Percentiles rank a stretch among this genome's conserved stretches.
phyloP scores from a whole-genome alignment of 495 filamentous ascomycete species.

The Clavariopsis aquatica region DNA sequence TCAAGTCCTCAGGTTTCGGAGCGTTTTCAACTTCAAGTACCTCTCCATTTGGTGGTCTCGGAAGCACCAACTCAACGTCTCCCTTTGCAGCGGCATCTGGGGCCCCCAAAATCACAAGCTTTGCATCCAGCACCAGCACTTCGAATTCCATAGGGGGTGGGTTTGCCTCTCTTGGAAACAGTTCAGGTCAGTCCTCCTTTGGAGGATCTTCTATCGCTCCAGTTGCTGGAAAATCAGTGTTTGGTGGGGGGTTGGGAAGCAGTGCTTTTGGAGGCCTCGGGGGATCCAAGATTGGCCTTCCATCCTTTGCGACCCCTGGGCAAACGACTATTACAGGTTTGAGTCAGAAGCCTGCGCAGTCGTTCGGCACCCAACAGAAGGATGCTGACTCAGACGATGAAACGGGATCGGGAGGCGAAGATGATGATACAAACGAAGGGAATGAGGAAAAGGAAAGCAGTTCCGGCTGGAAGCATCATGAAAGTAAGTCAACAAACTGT shows the following conservation, averaged over 20 bases:
- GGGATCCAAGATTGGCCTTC: constrained; percentile 47
- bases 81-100: constrained; percentile 31
- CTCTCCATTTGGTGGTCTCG: constrained; percentile 58
- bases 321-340: constrained; percentile 54
- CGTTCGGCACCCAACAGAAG: constrained; percentile 63
- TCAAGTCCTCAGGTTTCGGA: constrained; percentile 42
- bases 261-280: constrained; percentile 55
- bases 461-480: neutral
- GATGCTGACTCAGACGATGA: constrained; percentile 48
- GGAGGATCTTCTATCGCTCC: constrained; percentile 23
- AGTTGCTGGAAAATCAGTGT: constrained; percentile 41
- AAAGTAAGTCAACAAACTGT: constrained; percentile 1
- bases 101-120: constrained; percentile 17
- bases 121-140: constrained; percentile 16
- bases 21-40: constrained; percentile 50
- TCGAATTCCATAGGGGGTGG: constrained; percentile 14
- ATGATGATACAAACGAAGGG: constrained; percentile 47
- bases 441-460: constrained; percentile 54
- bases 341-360: constrained; percentile 59
- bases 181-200: constrained; percentile 28
- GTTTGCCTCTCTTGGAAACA: constrained; percentile 25
- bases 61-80: constrained; percentile 45
- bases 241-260: constrained; percentile 48
- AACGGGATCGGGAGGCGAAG: constrained; percentile 48
- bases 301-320: constrained; percentile 69